Conservation (phyloP, 1,284 basidiomycete genomes). For the Sutorius eximius region DNA sequence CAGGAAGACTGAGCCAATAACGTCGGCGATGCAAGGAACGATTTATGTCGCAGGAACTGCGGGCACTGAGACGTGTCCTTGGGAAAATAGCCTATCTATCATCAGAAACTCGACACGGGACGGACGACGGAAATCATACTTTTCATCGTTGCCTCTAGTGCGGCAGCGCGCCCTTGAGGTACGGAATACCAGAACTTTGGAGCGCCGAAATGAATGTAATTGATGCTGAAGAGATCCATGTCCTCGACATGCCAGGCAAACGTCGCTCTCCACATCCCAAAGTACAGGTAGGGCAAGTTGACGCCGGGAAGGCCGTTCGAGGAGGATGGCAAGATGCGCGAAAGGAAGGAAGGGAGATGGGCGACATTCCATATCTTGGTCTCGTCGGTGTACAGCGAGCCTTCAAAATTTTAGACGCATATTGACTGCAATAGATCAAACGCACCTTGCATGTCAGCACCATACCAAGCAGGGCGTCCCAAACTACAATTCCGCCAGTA, state of each 20-base stretch:
- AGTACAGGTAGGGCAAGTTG: constrained; percentile 97
- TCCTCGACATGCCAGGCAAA: constrained; percentile 99
- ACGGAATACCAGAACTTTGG: constrained; percentile 98
- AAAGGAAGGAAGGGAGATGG: constrained; percentile 83
- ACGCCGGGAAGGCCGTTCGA: constrained; percentile 86
- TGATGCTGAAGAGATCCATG: constrained; percentile 98
- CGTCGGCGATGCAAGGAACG: constrained; percentile 90
- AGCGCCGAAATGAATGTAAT: constrained; percentile 98
- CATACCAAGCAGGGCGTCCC: constrained; percentile 92
- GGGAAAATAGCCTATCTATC: constrained; percentile 77
- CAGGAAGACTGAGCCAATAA: constrained; percentile 80
- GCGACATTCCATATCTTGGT: constrained; percentile 93
- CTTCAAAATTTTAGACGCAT: constrained; percentile 34
- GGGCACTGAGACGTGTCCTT: constrained; percentile 81
- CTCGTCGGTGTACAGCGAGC: constrained; percentile 84
- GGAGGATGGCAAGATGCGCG: constrained; percentile 70
- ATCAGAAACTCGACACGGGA: constrained; percentile 2
- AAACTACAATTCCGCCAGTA: constrained; percentile 93
- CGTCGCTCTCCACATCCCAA: constrained; percentile 98
- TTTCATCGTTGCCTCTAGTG: constrained; percentile 81
- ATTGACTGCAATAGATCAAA: constrained; percentile 7
- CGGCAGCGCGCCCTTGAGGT: constrained; percentile 78
- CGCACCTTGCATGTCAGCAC: constrained; percentile 88
- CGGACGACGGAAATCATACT: constrained; percentile 44
- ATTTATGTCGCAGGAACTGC: constrained; percentile 96